Conservation (phyloP, 1,284 basidiomycete species). For the Pterula multifida region DNA sequence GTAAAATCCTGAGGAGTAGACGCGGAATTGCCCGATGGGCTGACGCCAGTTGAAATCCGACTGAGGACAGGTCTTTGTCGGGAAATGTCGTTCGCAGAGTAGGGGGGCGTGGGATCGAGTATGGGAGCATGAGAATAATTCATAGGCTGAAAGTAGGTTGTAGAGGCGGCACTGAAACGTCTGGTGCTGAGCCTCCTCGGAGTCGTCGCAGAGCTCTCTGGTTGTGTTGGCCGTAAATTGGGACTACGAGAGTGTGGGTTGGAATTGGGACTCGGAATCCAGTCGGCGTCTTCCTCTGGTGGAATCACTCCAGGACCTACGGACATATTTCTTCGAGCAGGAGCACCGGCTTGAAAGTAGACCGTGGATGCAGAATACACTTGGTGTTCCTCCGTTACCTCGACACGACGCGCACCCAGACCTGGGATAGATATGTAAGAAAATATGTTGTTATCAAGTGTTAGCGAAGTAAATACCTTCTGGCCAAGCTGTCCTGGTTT, state of each 20-base stretch:
- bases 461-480: not conserved
- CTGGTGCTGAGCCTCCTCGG: not conserved
- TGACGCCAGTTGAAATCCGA: not conserved
- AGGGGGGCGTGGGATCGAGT: not conserved
- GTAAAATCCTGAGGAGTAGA: not conserved
- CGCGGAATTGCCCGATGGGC: not conserved
- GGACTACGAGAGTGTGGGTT: not conserved
- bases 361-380: not conserved
- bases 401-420: not conserved
- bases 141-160: not conserved
- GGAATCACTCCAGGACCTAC: not conserved
- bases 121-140: not conserved
- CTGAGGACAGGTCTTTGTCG: not conserved
- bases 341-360: slow-evolving; percentile 1
- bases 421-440: not conserved
- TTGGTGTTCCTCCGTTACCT: not conserved
- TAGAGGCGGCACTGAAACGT: not conserved
- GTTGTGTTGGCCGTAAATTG: not conserved
- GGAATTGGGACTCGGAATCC: too few species aligned
- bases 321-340: not conserved
- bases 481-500: not conserved
- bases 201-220: too few species aligned
- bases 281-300: not conserved
- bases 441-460: too few species aligned
- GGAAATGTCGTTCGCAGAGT: not conserved